Percentiles rank a stretch among this genome's conserved stretches.
Conservation (phyloP, 169 alveolate genomes). For the Plasmodium knowlesi region DNA sequence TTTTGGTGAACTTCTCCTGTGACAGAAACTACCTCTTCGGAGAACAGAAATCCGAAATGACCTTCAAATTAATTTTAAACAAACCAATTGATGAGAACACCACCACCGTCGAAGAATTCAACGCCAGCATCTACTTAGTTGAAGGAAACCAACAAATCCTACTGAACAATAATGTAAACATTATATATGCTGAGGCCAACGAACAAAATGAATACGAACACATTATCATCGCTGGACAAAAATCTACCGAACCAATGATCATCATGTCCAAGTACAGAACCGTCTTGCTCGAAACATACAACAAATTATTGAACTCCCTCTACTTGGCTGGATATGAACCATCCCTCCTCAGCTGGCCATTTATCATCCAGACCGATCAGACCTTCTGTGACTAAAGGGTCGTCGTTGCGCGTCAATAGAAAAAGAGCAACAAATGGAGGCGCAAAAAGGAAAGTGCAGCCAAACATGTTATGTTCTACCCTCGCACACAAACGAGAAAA, state of each 20-base stretch:
- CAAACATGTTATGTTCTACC: background rate
- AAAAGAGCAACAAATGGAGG: background rate
- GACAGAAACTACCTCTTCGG: constrained; percentile 40
- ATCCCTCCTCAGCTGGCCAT: constrained; percentile 69
- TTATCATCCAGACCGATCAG: constrained; percentile 65
- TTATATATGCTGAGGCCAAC: constrained; percentile 58
- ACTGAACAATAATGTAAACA: constrained; percentile 15
- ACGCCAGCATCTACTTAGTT: constrained; percentile 34
- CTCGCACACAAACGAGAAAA: no score
- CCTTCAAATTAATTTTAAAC: constrained; percentile 49
- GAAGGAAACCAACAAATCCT: constrained; percentile 63
- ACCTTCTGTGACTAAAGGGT: constrained; percentile 44
- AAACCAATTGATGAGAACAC: constrained; percentile 47
- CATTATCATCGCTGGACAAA: constrained; percentile 37
- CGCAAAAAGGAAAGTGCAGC: background rate
- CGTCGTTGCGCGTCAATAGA: background rate
- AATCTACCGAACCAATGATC: constrained; percentile 64
- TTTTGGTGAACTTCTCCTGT: constrained; percentile 25
- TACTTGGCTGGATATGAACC: constrained; percentile 73
- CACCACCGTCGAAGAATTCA: constrained; percentile 43
- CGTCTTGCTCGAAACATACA: constrained; percentile 26
- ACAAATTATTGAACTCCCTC: constrained; percentile 46
- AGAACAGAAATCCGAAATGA: constrained; percentile 54
- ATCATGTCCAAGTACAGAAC: constrained; percentile 59
- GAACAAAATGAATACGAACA: constrained; percentile 61